phyloP scores from a whole-genome alignment of 805 yeast species.

The Saccharomycopsis selenospora region DNA sequence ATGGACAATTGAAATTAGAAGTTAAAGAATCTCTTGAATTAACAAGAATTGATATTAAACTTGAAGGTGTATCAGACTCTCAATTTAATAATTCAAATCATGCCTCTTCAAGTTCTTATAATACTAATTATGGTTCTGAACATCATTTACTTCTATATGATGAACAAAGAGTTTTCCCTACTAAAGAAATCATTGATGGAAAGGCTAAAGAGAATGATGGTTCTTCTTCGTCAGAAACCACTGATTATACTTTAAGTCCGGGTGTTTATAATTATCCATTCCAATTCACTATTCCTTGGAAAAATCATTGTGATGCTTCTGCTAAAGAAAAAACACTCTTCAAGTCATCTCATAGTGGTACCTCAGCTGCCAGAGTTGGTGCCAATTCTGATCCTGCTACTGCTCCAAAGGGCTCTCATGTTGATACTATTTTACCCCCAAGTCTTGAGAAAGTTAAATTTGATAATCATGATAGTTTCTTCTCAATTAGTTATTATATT shows the following conservation, averaged over 20 bases:
- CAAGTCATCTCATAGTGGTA: neutral
- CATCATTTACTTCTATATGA: constrained; percentile 8
- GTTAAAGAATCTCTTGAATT: constrained; percentile 9
- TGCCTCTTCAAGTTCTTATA: neutral
- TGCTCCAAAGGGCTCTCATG: neutral
- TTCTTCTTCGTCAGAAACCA: neutral
- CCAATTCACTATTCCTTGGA: constrained; percentile 15
- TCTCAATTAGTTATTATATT: constrained; percentile 9
- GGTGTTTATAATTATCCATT: constrained; percentile 16
- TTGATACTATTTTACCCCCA: neutral
- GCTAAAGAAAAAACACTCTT: neutral
- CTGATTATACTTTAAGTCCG: constrained; percentile 9
- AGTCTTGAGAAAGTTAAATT: neutral
- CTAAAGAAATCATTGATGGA: constrained; percentile 4
- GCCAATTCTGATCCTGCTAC: neutral
- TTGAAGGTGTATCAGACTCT: constrained; percentile 15
- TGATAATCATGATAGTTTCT: neutral
- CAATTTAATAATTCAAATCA: neutral
- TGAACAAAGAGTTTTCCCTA: constrained; percentile 12
- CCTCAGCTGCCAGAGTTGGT: neutral
- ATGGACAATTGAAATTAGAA: constrained; percentile 6
- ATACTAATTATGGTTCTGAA: constrained; percentile 6
- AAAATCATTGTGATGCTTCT: constrained; percentile 16
- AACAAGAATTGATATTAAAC: constrained; percentile 8
- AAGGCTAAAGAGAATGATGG: neutral